phyloP scores from a whole-genome alignment of 495 filamentous ascomycete species.

The Saxophila tyrrhenica region DNA sequence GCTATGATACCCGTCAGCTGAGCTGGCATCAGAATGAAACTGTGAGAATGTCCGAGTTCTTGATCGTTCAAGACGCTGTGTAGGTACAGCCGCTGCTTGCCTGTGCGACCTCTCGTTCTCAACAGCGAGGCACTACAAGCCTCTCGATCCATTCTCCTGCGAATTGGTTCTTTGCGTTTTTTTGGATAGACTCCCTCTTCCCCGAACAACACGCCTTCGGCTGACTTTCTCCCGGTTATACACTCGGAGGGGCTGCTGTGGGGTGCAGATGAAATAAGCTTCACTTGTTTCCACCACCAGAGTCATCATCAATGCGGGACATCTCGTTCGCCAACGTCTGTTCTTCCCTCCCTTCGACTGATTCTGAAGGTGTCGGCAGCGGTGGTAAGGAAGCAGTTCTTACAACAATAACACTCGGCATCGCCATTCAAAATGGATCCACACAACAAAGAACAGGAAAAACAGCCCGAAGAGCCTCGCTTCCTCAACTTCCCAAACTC shows the following conservation, averaged over 20 bases:
- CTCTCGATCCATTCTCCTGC: neutral
- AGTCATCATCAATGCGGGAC: slow-evolving; percentile 1
- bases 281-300: no score
- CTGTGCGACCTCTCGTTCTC: no score
- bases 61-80: no score
- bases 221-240: neutral
- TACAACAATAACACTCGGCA: neutral
- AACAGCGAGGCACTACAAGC: no score
- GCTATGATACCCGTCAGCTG: neutral
- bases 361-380: no score
- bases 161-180: no score
- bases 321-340: neutral
- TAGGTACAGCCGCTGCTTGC: no score
- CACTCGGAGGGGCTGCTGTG: neutral
- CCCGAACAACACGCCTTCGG: no score
- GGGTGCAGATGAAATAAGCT: neutral
- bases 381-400: no score
- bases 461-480: slow-evolving; percentile 39
- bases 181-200: no score
- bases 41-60: neutral
- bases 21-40: neutral
- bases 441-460: slow-evolving; percentile 32
- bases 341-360: neutral
- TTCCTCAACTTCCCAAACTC: slow-evolving; percentile 53
- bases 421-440: slow-evolving; percentile 31